These are phyloP conservation scores for Paraphaeosphaeria sporulosa DNA, from an alignment of 2,329 filamentous ascomycete genomes.

Conservation along the genomic window DNA sequence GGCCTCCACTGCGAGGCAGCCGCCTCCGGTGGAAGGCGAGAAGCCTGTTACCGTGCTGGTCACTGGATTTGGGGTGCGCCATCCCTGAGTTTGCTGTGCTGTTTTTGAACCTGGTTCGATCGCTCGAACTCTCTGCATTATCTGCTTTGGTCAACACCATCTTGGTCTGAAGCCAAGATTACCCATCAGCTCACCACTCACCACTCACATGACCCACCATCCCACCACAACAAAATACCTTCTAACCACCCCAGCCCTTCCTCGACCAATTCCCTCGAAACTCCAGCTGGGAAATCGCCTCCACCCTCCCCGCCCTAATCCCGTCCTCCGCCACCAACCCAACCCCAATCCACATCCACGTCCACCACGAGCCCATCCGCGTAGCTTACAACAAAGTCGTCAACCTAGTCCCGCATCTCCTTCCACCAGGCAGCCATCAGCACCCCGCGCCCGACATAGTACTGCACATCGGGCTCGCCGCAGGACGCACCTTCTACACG, in stretches of 20 bases:
- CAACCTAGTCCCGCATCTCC: conserved; percentile 35
- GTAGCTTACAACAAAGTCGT: conserved; percentile 45
- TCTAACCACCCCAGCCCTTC: conserved; percentile 41
- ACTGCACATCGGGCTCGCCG: conserved; percentile 50
- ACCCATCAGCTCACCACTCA: background rate
- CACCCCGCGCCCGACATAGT: conserved; percentile 39
- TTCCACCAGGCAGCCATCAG: conserved; percentile 30
- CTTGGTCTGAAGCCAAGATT: background rate
- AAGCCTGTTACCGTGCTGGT: conserved; percentile 46
- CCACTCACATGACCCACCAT: no score
- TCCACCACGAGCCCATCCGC: conserved; percentile 44
- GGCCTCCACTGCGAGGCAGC: conserved; percentile 38
- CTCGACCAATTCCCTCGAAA: conserved; percentile 41
- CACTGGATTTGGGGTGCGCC: conserved; percentile 45
- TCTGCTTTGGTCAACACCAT: background rate
- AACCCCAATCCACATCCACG: conserved; percentile 45
- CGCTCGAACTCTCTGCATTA: background rate
- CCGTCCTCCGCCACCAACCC: conserved; percentile 30
- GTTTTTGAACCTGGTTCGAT: background rate
- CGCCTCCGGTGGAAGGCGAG: conserved; percentile 36
- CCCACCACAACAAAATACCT: no score
- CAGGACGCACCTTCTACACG: conserved; percentile 45
- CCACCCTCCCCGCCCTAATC: conserved; percentile 44
- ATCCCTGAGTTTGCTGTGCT: background rate
- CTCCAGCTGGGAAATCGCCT: conserved; percentile 49